Percentiles rank a stretch among this genome's conserved stretches.
These are phyloP conservation scores for Fusarium musae DNA, from an alignment of 2,329 filamentous ascomycete species.

Conservation along the genomic window DNA sequence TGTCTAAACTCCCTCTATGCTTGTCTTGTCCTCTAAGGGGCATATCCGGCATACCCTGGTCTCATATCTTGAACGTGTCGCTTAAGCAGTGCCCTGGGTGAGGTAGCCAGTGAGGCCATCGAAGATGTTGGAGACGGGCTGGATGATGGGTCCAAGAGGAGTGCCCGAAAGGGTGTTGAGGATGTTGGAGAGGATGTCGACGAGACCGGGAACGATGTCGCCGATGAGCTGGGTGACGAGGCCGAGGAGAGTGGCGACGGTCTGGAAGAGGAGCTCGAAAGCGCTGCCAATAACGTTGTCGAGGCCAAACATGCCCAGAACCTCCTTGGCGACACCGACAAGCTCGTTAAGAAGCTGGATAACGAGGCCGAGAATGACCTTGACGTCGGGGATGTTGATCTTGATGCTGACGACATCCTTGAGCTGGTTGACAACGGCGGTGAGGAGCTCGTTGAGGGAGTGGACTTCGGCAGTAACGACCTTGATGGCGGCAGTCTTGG, in stretches of 20 bases:
- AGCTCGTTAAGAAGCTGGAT: slow-evolving; percentile 22
- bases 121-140: slow-evolving; percentile 7
- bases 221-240: slow-evolving; percentile 20
- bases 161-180: slow-evolving; percentile 17
- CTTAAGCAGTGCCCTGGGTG: slow-evolving; percentile 7
- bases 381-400: slow-evolving; percentile 11
- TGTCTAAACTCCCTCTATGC: slow-evolving; percentile 12
- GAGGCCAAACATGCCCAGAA: neutral
- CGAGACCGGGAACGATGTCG: slow-evolving; percentile 23
- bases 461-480: neutral
- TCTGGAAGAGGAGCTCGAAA: slow-evolving; percentile 13
- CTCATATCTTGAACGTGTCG: neutral
- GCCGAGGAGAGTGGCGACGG: slow-evolving; percentile 10
- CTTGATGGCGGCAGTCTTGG: slow-evolving; percentile 14
- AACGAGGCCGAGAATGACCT: slow-evolving; percentile 19
- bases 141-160: slow-evolving; percentile 5
- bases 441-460: slow-evolving; percentile 17
- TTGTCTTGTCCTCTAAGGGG: neutral
- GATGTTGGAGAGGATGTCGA: slow-evolving; percentile 15
- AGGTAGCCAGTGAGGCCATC: slow-evolving; percentile 10
- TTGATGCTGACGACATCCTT: slow-evolving; percentile 17
- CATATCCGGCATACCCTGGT: neutral
- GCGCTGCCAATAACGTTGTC: slow-evolving; percentile 12
- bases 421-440: slow-evolving; percentile 18
- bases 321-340: slow-evolving; percentile 7